phyloP scores from a whole-genome alignment of 768 basidiomycete genomes.

The Serendipita sp. region DNA sequence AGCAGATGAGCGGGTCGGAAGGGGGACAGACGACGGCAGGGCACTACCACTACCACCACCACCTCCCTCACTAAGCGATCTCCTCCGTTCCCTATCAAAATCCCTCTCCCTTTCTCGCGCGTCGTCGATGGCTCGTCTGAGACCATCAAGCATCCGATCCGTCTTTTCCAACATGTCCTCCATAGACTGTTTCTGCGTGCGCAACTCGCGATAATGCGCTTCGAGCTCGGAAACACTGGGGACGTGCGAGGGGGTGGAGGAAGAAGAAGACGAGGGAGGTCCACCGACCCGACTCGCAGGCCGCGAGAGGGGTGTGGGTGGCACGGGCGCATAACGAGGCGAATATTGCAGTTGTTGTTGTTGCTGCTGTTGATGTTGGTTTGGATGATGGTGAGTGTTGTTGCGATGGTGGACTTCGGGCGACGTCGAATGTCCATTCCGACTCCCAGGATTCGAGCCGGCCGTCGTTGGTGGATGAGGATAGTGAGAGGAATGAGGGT shows the following conservation, averaged over 20 bases:
- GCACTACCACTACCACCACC: no score
- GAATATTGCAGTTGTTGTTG: constrained; percentile 13
- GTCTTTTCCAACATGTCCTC: constrained; percentile 66
- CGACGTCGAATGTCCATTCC: not conserved
- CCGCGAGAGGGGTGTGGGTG: constrained; percentile 7
- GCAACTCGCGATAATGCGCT: constrained; percentile 50
- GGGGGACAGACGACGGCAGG: not conserved
- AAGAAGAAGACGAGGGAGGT: constrained; percentile 17
- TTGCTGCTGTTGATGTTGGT: constrained; percentile 9
- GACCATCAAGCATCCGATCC: constrained; percentile 51
- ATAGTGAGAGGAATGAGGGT: not conserved
- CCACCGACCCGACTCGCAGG: constrained; percentile 10
- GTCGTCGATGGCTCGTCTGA: constrained; percentile 64
- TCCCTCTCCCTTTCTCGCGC: constrained; percentile 26
- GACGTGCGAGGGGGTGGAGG: constrained; percentile 15
- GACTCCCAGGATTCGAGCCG: no score
- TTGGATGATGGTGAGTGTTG: not conserved
- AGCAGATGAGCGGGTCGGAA: not conserved
- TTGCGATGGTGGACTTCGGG: not conserved
- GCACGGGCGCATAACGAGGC: not conserved
- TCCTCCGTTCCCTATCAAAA: no score
- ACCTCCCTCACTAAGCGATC: no score
- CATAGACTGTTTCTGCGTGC: constrained; percentile 44
- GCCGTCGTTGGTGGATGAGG: not conserved
- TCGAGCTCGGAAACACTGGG: constrained; percentile 48